Base-by-base conservation (phyloP, 352 stramenopile species). In the Phytophthora foliorum region DNA sequence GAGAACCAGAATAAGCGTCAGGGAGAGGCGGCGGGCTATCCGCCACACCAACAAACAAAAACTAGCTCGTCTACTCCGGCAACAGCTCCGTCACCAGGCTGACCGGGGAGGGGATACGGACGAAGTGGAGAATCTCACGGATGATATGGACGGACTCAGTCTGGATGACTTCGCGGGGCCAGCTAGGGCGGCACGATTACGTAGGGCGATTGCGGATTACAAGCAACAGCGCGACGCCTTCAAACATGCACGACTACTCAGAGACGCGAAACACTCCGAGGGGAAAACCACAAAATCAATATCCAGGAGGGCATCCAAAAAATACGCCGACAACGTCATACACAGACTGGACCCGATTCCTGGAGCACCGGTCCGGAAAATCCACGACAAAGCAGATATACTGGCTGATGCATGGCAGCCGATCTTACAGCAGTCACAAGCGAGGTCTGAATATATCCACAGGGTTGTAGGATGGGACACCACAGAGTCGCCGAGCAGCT, bases 311-410 rank as follows among this genome's bases (percentile, higher is more conserved):
- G 42, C 31, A 3, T 50, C 42, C 7, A 32, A 29, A 4, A 50
- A 50, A 24, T 50, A 31, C 42, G 9, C 19, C 6, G 42, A 50
- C 19, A 50, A 50, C 16, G n/a, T 50, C n/a, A 50, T 50, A 32
- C 42, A 50, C 24, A 29, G 42, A 13, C 39, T 50, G 17, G 42
- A 50, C 24, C 19, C 19, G 24, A 24, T 50, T 17, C 19, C n/a
- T 6, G 42, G 42, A 31, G 42, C 42, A 10, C 42, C 42, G 10
- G 16, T 25, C 10, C n/a, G 42, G 10, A 24, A 14, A 31, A 24
- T 25, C 3, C 42, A 32, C 17, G 42, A 50, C 8, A 50, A 50
- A 13, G 42, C 42, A 16, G 19, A 50, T 19, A 31, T 31, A 8
- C 24, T 50, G 31, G 42, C 19, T 4, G 42, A 50, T 31, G 42